Conservation (phyloP, 2,329 filamentous ascomycete species). For the Apiospora arundinis region DNA sequence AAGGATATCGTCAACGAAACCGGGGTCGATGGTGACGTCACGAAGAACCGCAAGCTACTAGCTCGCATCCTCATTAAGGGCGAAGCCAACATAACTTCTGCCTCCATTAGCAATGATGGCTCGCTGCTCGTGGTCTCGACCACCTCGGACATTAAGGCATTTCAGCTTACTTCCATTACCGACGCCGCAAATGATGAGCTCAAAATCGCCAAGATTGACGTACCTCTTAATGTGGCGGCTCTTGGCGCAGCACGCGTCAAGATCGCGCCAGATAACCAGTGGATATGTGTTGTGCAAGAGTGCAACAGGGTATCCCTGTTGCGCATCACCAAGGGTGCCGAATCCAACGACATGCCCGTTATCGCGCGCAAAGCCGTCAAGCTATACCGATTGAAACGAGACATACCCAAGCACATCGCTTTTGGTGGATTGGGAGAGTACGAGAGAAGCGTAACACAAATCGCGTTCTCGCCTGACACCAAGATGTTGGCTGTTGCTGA, state of each 20-base stretch:
- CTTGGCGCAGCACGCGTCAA: constrained; percentile 73
- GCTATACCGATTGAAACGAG: constrained; percentile 59
- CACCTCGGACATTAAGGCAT: constrained; percentile 76
- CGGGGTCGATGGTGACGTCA: constrained; percentile 49
- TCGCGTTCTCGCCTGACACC: constrained; percentile 82
- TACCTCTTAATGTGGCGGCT: constrained; percentile 62
- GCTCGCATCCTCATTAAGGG: constrained; percentile 73
- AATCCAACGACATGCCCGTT: constrained; percentile 44
- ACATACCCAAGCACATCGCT: constrained; percentile 59
- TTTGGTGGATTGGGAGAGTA: constrained; percentile 77
- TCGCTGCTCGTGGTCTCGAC: constrained; percentile 80
- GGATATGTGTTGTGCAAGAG: constrained; percentile 70
- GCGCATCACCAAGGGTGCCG: constrained; percentile 46
- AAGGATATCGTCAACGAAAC: constrained; percentile 51
- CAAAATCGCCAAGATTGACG: constrained; percentile 72
- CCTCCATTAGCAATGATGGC: constrained; percentile 73
- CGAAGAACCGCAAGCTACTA: constrained; percentile 67
- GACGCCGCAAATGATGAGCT: constrained; percentile 64
- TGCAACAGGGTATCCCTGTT: constrained; percentile 64
- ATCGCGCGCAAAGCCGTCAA: constrained; percentile 53
- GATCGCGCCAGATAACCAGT: constrained; percentile 73
- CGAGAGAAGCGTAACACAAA: constrained; percentile 74
- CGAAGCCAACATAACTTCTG: constrained; percentile 83
- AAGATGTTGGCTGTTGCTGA: constrained; percentile 81
- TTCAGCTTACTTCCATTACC: constrained; percentile 65